Percentiles rank a stretch among this genome's conserved stretches.
These are phyloP conservation scores for Tetrapisispora nanseiensis DNA, from an alignment of 805 yeast species.

Conservation along the genomic window DNA sequence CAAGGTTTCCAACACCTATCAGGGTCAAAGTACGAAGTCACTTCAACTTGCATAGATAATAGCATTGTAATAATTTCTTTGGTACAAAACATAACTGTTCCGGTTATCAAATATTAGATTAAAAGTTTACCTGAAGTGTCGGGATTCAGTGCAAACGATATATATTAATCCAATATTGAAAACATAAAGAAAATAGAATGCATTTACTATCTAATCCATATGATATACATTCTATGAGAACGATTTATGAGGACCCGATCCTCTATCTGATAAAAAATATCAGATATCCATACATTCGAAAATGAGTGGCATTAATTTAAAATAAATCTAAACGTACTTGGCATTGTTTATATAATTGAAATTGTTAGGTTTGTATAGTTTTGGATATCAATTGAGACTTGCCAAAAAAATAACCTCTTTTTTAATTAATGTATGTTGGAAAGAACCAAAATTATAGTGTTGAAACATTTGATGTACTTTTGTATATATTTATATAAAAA, in stretches of 20 bases:
- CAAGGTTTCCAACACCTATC: no score
- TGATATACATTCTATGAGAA: neutral
- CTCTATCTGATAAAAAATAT: constrained; percentile 31
- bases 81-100: no score
- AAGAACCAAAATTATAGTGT: no score
- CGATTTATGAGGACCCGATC: constrained; percentile 62
- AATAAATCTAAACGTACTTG: constrained; percentile 5
- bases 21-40: no score
- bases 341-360: constrained; percentile 4
- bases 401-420: no score
- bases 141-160: constrained; percentile 62
- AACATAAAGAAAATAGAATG: neutral
- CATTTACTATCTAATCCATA: neutral
- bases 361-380: neutral
- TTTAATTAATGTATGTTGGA: no score
- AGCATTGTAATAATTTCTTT: no score
- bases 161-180: neutral
- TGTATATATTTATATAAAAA: no score
- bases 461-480: no score
- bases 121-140: constrained; percentile 63
- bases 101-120: neutral
- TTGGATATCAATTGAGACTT: no score
- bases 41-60: no score
- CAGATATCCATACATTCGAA: neutral
- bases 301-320: neutral